These are phyloP conservation scores for Amaranthus tricolor DNA, from an alignment of 179 eudicot species.

Conservation along the genomic window DNA sequence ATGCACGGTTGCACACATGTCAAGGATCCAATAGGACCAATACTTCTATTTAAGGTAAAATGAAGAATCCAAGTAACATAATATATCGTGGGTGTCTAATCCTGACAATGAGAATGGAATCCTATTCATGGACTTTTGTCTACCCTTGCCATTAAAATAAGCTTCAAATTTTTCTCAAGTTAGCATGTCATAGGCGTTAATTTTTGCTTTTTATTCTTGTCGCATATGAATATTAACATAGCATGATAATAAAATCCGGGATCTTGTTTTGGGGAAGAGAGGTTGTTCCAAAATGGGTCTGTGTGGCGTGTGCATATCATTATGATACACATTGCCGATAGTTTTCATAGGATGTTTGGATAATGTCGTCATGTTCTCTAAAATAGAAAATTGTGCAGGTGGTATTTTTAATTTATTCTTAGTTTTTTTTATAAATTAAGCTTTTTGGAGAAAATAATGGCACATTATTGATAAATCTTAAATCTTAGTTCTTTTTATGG, in stretches of 20 bases:
- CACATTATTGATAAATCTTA: too few relatives aligned
- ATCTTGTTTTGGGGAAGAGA: neutral
- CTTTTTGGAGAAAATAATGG: too few relatives aligned
- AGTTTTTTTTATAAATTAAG: too few relatives aligned
- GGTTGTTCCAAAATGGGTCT: too few relatives aligned
- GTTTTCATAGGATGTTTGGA: neutral
- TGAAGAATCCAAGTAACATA: too few relatives aligned
- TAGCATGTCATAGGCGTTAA: neutral
- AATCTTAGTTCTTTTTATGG: too few relatives aligned
- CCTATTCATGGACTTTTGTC: neutral
- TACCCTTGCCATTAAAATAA: neutral
- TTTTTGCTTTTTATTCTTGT: neutral
- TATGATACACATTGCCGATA: neutral
- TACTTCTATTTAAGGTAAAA: too few relatives aligned
- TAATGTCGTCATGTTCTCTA: neutral
- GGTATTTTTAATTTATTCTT: too few relatives aligned
- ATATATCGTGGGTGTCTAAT: neutral
- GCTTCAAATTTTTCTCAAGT: neutral
- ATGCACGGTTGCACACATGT: too few relatives aligned
- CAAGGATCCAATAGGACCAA: too few relatives aligned
- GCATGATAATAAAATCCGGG: neutral
- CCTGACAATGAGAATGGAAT: neutral
- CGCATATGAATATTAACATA: neutral
- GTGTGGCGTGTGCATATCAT: neutral
- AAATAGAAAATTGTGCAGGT: too few relatives aligned